Evolutionary conservation across 2,329 filamentous ascomycete species (phyloP).

Genomic region (Plenodomus biglobosus): DNA sequence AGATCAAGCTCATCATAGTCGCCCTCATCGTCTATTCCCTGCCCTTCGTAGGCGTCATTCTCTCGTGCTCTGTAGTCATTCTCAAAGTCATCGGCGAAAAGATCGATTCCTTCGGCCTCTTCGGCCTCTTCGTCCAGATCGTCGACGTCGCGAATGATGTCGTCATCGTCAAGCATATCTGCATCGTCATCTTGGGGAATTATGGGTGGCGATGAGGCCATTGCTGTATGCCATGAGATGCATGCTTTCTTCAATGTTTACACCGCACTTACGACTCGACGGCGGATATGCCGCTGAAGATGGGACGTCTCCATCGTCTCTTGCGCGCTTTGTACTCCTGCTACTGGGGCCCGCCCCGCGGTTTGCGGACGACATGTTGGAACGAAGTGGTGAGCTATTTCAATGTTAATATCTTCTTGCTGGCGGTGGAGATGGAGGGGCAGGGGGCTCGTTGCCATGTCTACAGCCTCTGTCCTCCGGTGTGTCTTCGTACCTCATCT

Average conservation of each 20-base stretch:
- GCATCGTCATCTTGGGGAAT: constrained; percentile 71
- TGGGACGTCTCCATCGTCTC: constrained; percentile 63
- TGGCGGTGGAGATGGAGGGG: constrained; percentile 21
- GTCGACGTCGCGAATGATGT: constrained; percentile 65
- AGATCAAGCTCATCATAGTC: constrained; percentile 71
- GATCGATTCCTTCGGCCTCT: constrained; percentile 69
- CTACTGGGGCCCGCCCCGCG: constrained; percentile 61
- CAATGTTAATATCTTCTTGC: constrained; percentile 20
- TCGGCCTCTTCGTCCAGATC: constrained; percentile 70
- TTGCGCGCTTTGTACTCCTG: constrained; percentile 65
- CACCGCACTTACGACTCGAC: constrained; percentile 60
- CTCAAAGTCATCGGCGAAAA: constrained; percentile 71
- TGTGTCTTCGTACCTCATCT: constrained; percentile 24
- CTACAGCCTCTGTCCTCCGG: constrained; percentile 1
- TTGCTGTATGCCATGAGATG: constrained; percentile 46
- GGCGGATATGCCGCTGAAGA: constrained; percentile 61
- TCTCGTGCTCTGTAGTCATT: constrained; percentile 59
- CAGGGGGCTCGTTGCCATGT: constrained; percentile 9
- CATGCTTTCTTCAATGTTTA: constrained; percentile 5
- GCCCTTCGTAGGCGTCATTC: constrained; percentile 65
- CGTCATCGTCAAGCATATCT: constrained; percentile 68
- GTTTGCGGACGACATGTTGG: constrained; percentile 81
- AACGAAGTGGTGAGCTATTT: constrained; percentile 75
- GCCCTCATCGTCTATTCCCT: constrained; percentile 78
- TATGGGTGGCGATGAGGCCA: constrained; percentile 63